phyloP scores from a whole-genome alignment of 345 rosid genomes.

The Clarkia xantiana region DNA sequence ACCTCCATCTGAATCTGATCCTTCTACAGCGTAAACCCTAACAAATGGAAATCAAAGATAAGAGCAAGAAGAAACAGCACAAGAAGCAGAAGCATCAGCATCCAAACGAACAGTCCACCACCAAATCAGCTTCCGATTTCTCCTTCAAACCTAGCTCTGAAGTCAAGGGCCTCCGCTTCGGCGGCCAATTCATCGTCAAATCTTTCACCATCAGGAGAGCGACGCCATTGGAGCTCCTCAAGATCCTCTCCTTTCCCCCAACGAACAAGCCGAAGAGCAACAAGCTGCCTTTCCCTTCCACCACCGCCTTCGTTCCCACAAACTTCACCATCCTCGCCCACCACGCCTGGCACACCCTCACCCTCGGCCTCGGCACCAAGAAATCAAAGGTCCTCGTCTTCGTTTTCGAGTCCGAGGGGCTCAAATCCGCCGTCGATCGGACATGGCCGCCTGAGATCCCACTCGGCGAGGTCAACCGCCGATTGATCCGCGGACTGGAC shows the following conservation, averaged over 20 bases:
- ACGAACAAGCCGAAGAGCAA: constrained; percentile 13
- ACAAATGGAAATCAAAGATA: constrained; percentile 31
- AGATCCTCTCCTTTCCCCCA: constrained; percentile 59
- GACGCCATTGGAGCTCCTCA: constrained; percentile 62
- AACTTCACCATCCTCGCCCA: constrained; percentile 92
- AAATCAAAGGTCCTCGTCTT: constrained; percentile 69
- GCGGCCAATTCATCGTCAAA: constrained; percentile 80
- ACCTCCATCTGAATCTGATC: constrained; percentile 4
- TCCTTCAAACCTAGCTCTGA: constrained; percentile 68
- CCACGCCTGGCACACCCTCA: constrained; percentile 93
- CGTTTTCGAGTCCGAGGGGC: constrained; percentile 65
- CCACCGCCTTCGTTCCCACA: constrained; percentile 75
- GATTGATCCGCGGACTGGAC: constrained; percentile 44
- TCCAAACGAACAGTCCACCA: constrained; percentile 30
- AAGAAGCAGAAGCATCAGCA: constrained; percentile 70
- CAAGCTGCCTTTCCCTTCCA: constrained; percentile 48
- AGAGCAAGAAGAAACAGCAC: constrained; percentile 36
- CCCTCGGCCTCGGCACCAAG: constrained; percentile 81
- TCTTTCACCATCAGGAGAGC: constrained; percentile 89
- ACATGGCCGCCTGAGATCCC: constrained; percentile 81
- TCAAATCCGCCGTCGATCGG: constrained; percentile 42
- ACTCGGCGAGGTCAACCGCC: constrained; percentile 78
- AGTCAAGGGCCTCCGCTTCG: constrained; percentile 78
- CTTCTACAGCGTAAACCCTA: not conserved
- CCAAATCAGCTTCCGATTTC: constrained; percentile 40